phyloP scores from a whole-genome alignment of 2,329 filamentous ascomycete genomes.

The Diaporthe sp. region DNA sequence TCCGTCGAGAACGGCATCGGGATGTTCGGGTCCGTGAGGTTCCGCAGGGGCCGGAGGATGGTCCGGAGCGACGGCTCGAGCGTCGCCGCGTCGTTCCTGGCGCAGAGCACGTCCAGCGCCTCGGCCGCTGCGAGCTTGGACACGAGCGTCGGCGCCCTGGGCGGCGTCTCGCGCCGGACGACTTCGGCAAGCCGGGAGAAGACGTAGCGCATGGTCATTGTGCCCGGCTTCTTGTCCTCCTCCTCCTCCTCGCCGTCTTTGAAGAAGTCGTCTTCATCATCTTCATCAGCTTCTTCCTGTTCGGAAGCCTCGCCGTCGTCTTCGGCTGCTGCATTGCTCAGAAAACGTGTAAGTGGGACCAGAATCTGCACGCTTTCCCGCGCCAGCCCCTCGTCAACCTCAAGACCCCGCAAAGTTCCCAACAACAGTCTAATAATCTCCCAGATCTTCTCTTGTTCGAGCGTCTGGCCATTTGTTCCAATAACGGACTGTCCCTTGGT shows the following conservation, averaged over 20 bases:
- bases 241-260: constrained; percentile 54
- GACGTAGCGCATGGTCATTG: constrained; percentile 79
- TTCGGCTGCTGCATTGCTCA: constrained; percentile 64
- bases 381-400: constrained; percentile 80
- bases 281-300: constrained; percentile 56
- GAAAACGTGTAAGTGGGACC: constrained; percentile 79
- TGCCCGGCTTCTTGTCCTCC: constrained; percentile 46
- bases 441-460: constrained; percentile 75
- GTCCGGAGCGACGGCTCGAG: constrained; percentile 75
- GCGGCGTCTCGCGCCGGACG: constrained; percentile 80
- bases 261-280: constrained; percentile 51
- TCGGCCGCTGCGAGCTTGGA: constrained; percentile 83
- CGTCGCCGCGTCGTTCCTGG: constrained; percentile 69
- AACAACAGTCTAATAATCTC: constrained; percentile 67
- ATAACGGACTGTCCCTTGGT: constrained; percentile 72
- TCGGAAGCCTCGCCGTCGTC: constrained; percentile 59
- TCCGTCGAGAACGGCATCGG: constrained; percentile 80
- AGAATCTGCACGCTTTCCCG: constrained; percentile 85
- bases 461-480: constrained; percentile 78
- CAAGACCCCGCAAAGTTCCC: constrained; percentile 71
- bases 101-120: constrained; percentile 78
- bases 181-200: constrained; percentile 84
- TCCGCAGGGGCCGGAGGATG: constrained; percentile 76
- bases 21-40: constrained; percentile 86
- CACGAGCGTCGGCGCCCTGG: constrained; percentile 74